These are phyloP conservation scores for Scheffersomyces ergatensis DNA, from an alignment of 805 yeast species.

Conservation along the genomic window DNA sequence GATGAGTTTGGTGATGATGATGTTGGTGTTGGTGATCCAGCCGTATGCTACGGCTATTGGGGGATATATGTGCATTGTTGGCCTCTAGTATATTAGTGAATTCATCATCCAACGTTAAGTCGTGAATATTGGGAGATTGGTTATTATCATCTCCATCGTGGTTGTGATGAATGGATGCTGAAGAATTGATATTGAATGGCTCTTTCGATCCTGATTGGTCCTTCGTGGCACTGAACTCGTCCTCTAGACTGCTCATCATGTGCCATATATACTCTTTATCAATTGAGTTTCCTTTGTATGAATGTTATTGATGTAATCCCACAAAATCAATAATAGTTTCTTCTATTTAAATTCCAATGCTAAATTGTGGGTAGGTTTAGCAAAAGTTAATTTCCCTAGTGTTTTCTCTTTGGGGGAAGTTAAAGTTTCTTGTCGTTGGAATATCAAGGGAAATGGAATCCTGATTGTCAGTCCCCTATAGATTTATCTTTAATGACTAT, in stretches of 20 bases:
- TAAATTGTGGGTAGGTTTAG: too few species aligned
- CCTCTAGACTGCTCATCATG: not conserved
- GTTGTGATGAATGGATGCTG: not conserved
- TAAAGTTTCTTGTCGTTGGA: too few species aligned
- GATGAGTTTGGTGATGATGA: too few species aligned
- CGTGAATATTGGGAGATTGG: conserved; percentile 1
- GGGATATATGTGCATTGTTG: not conserved
- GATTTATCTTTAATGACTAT: too few species aligned
- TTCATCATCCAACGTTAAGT: conserved; percentile 9
- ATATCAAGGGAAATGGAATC: too few species aligned
- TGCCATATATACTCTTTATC: not conserved
- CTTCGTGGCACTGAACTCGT: not conserved
- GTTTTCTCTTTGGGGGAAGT: too few species aligned
- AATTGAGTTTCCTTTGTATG: too few species aligned
- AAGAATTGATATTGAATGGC: not conserved
- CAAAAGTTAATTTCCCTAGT: too few species aligned
- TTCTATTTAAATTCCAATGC: too few species aligned
- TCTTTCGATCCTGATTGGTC: not conserved
- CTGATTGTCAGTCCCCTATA: too few species aligned
- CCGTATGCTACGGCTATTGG: not conserved
- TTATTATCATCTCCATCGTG: not conserved
- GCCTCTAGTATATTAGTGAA: conserved; percentile 7
- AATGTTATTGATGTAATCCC: not conserved
- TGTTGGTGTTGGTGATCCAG: not conserved
- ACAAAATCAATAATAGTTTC: too few species aligned